phyloP scores from a whole-genome alignment of 169 alveolate species.

The Eimeria sp. region DNA sequence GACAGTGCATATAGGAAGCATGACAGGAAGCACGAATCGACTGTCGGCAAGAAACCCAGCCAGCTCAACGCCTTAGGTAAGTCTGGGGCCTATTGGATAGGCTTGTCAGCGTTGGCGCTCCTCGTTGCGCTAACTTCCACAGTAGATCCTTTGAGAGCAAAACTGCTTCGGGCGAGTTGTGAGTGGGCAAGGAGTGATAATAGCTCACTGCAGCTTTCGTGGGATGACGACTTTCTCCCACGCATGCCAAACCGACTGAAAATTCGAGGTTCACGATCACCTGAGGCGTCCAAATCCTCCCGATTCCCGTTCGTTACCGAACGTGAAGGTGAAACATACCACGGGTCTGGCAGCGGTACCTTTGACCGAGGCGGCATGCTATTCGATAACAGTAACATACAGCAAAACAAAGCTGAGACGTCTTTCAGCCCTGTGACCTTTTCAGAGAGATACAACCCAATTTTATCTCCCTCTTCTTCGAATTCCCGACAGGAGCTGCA shows the following conservation, averaged over 20 bases:
- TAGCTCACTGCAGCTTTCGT: not conserved
- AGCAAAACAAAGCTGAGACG: not conserved
- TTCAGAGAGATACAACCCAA: not conserved
- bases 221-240: constrained; percentile 18
- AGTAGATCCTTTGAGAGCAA: constrained; percentile 9
- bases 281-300: not conserved
- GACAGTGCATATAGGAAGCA: not conserved
- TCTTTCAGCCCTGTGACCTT: not conserved
- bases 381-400: not conserved
- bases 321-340: not conserved
- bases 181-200: constrained; percentile 10
- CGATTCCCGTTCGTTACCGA: not conserved
- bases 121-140: constrained; percentile 11
- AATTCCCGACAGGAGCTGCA: not conserved
- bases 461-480: not conserved
- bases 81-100: constrained; percentile 7
- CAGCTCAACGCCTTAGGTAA: not conserved
- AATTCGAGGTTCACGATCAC: constrained; percentile 13
- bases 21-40: not conserved
- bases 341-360: not conserved
- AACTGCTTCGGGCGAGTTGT: not conserved
- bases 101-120: not conserved
- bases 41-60: not conserved
- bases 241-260: not conserved
- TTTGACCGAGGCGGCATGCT: constrained; percentile 8